Evolutionary conservation across 2,329 filamentous ascomycete genomes (phyloP).

Genomic region (Fusarium nematophilum): DNA sequence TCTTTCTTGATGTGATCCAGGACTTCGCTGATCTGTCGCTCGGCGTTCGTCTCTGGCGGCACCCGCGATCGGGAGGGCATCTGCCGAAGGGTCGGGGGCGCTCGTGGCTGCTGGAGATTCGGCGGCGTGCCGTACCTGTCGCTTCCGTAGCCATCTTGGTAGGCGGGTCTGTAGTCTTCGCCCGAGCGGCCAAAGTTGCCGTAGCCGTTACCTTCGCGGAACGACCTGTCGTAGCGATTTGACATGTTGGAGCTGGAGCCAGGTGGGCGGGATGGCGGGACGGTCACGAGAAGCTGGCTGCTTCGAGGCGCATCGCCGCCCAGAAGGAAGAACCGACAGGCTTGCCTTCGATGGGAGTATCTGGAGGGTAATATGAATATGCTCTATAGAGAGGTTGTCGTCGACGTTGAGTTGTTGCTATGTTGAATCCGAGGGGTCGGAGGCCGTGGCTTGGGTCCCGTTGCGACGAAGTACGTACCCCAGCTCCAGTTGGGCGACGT

Average conservation of each 20-base stretch:
- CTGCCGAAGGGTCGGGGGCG: conserved; percentile 46
- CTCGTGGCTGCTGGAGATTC: conserved; percentile 41
- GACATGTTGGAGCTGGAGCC: conserved; percentile 55
- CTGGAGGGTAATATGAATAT: not conserved
- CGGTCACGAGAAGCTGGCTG: conserved; percentile 27
- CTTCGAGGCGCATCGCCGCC: conserved; percentile 40
- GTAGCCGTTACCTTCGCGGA: conserved; percentile 56
- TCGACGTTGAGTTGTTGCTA: conserved; percentile 2
- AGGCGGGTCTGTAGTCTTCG: conserved; percentile 58
- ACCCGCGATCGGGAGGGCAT: conserved; percentile 52
- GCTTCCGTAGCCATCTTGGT: conserved; percentile 55
- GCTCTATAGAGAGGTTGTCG: not conserved
- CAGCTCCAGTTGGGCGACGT: not conserved
- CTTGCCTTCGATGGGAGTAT: not conserved
- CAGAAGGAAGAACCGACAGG: not conserved
- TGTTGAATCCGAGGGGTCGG: conserved; percentile 26
- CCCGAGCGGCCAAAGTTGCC: conserved; percentile 55
- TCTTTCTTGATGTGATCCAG: conserved; percentile 86
- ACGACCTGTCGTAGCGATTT: conserved; percentile 60
- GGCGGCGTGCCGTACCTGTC: conserved; percentile 56
- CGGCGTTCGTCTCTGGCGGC: conserved; percentile 60
- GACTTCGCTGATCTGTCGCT: conserved; percentile 70
- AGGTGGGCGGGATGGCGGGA: conserved; percentile 17
- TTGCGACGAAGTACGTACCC: conserved; percentile 30
- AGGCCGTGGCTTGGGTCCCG: conserved; percentile 11